Percentiles rank a stretch among this genome's conserved stretches.
These are phyloP conservation scores for Thymus quinquecostatus DNA, from an alignment of 257 asterid genomes.

Conservation along the genomic window DNA sequence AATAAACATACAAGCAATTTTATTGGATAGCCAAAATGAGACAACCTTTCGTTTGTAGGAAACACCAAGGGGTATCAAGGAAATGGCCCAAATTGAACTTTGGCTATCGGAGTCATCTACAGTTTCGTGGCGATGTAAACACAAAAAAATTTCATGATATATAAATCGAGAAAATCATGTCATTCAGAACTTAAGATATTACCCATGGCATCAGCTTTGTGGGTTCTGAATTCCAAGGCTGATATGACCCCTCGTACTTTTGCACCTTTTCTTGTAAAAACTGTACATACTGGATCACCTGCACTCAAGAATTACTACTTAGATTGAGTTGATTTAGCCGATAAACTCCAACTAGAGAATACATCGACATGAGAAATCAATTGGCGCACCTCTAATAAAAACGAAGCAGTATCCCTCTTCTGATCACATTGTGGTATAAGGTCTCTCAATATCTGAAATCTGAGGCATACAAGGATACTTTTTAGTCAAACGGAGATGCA, in stretches of 20 bases:
- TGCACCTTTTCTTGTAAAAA: slow-evolving; percentile 80
- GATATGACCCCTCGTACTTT: slow-evolving; percentile 80
- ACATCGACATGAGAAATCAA: slow-evolving; percentile 12
- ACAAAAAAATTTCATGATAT: slow-evolving; percentile 15
- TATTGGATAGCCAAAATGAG: slow-evolving; percentile 24
- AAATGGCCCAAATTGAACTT: slow-evolving; percentile 35
- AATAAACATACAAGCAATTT: slow-evolving; percentile 14
- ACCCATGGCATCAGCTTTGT: slow-evolving; percentile 98
- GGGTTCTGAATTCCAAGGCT: slow-evolving; percentile 85
- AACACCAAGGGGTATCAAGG: slow-evolving; percentile 32
- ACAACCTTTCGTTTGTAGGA: slow-evolving; percentile 29
- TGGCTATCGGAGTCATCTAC: slow-evolving; percentile 33
- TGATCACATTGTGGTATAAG: slow-evolving; percentile 85
- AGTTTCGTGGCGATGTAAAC: slow-evolving; percentile 22
- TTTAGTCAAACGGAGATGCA: neutral
- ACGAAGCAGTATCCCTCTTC: slow-evolving; percentile 93
- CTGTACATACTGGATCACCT: slow-evolving; percentile 90
- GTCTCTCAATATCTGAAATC: slow-evolving; percentile 87
- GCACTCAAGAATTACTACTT: slow-evolving; percentile 41
- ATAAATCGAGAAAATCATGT: slow-evolving; percentile 11
- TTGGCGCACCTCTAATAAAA: slow-evolving; percentile 69
- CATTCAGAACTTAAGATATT: slow-evolving; percentile 33
- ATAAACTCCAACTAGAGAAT: slow-evolving; percentile 10
- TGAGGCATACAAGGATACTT: slow-evolving; percentile 35
- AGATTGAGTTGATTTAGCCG: slow-evolving; percentile 23